These are phyloP conservation scores for Macadamia tetraphylla DNA, from an alignment of 164 flowering plant species.

Conservation along the genomic window DNA sequence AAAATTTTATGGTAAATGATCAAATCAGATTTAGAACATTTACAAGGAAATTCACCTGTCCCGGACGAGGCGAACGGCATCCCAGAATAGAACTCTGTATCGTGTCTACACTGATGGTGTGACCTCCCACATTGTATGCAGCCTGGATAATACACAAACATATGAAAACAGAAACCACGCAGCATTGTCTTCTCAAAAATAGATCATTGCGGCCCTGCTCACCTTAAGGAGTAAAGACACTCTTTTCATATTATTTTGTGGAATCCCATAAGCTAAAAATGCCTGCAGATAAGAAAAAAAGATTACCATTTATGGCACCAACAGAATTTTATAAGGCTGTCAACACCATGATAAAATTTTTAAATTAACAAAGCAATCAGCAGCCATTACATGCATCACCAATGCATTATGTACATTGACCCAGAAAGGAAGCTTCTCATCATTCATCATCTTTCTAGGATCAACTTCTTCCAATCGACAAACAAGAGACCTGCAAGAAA, in stretches of 20 bases:
- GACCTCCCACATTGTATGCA: conserved; percentile 90
- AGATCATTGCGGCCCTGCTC: conserved; percentile 2
- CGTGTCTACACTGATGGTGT: conserved; percentile 66
- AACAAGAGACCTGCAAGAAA: conserved; percentile 57
- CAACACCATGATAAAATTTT: not conserved
- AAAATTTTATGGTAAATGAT: not conserved
- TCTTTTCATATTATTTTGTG: conserved; percentile 73
- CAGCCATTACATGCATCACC: conserved; percentile 87
- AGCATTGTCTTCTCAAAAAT: not conserved
- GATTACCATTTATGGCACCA: conserved; percentile 6
- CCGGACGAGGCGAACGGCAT: conserved; percentile 81
- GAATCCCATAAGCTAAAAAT: conserved; percentile 81
- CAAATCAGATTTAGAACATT: not conserved
- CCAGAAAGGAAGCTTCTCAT: conserved; percentile 97
- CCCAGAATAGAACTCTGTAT: conserved; percentile 82
- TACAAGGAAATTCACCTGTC: conserved; percentile 44
- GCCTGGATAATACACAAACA: conserved; percentile 43
- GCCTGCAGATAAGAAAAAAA: conserved; percentile 39
- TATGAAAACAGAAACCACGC: conserved; percentile 10
- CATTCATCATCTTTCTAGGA: conserved; percentile 65
- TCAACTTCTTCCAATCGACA: conserved; percentile 65
- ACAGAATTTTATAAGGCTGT: not conserved
- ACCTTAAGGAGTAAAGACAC: conserved; percentile 73
- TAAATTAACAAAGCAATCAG: not conserved
- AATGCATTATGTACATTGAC: conserved; percentile 88